These are phyloP conservation scores for Coemansia asiatica DNA, from an alignment of 192 early-diverging fungal genomes.

Conservation along the genomic window DNA sequence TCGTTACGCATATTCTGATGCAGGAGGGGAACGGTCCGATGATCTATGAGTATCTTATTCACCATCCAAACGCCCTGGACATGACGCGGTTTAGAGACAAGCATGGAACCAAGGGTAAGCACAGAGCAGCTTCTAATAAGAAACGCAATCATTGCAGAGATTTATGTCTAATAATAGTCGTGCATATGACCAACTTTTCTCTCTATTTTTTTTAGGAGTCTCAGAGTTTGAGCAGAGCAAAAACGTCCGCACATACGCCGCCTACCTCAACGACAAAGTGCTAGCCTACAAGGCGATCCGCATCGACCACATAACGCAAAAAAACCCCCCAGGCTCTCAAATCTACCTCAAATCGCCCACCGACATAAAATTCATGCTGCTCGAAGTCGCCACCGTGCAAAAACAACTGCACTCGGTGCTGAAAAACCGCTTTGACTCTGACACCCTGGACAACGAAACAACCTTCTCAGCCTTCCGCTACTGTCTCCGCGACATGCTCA, in stretches of 20 bases:
- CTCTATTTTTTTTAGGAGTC: constrained; percentile 17
- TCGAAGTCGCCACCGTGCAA: constrained; percentile 53
- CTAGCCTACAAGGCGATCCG: constrained; percentile 50
- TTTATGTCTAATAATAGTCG: background rate
- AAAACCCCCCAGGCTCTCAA: constrained; percentile 42
- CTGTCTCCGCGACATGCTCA: constrained; percentile 56
- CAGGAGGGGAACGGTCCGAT: constrained; percentile 45
- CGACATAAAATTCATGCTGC: constrained; percentile 51
- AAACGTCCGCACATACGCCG: constrained; percentile 55
- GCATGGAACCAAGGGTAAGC: constrained; percentile 47
- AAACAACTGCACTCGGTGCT: constrained; percentile 55
- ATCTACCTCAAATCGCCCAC: constrained; percentile 42
- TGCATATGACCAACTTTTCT: background rate
- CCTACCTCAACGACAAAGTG: constrained; percentile 55
- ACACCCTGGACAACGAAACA: constrained; percentile 56
- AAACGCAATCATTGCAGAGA: too few relatives aligned
- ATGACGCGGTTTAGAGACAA: constrained; percentile 56
- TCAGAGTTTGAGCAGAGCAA: constrained; percentile 58
- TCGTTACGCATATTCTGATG: constrained; percentile 55
- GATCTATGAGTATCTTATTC: constrained; percentile 49
- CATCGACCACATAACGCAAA: constrained; percentile 52
- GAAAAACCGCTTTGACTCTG: constrained; percentile 55
- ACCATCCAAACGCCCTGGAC: constrained; percentile 43
- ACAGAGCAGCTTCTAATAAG: too few relatives aligned
- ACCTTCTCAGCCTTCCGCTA: constrained; percentile 56